Evolutionary conservation across 2,329 filamentous ascomycete genomes (phyloP).

Genomic region (Graphiopsis chlorocephala): DNA sequence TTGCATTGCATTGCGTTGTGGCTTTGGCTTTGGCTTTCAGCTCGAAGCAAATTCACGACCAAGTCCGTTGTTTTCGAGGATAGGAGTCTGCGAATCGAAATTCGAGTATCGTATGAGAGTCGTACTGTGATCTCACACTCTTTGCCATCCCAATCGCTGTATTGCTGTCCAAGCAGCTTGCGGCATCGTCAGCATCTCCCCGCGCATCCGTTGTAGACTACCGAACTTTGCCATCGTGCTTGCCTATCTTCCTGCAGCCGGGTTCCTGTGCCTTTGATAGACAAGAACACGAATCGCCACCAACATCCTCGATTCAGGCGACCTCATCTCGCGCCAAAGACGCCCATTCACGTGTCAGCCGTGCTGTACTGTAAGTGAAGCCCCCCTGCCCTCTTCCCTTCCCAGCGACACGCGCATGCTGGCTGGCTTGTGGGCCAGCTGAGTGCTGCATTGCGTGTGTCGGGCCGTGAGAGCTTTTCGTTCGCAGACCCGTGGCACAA

Average conservation of each 20-base stretch:
- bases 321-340: background rate
- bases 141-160: background rate
- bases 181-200: conserved; percentile 1
- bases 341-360: background rate
- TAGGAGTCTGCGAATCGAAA: background rate
- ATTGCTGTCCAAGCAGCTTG: background rate
- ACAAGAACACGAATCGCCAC: conserved; percentile 2
- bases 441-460: background rate
- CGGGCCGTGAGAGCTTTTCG: background rate
- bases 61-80: background rate
- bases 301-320: background rate
- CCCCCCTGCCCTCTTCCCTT: conserved; percentile 1
- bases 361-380: conserved; percentile 1
- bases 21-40: background rate
- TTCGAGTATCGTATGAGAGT: background rate
- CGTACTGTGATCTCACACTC: background rate
- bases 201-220: background rate
- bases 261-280: background rate
- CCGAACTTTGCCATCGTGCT: conserved; percentile 3
- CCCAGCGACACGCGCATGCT: conserved; percentile 2
- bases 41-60: background rate
- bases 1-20: background rate
- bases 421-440: conserved; percentile 1
- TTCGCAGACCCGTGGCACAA: conserved; percentile 1
- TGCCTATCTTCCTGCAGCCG: background rate